Conservation (phyloP, 139 green algal species). For the Pedinophyceae sp. region DNA sequence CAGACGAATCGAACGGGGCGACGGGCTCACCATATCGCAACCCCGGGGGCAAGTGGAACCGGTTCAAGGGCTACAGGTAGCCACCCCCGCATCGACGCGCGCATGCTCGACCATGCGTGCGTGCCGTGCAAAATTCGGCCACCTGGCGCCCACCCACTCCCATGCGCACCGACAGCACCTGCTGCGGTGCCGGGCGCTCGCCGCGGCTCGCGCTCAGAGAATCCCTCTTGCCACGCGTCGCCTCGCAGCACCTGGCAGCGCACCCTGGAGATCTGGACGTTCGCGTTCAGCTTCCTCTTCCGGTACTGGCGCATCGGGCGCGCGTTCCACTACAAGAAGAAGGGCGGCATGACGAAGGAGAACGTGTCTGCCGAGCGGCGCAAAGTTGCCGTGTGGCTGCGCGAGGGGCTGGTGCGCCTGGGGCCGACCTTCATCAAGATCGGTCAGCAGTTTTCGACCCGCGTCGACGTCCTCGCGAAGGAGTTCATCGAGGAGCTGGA, state of each 20-base stretch:
- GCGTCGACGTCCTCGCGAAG: constrained; percentile 78
- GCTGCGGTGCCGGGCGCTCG: too few relatives aligned
- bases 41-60: too few relatives aligned
- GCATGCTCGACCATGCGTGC: too few relatives aligned
- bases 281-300: constrained; percentile 74
- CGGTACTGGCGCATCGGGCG: constrained; percentile 34
- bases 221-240: too few relatives aligned
- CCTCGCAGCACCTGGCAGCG: constrained; percentile 48
- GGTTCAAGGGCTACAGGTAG: too few relatives aligned
- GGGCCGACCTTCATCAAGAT: constrained; percentile 93
- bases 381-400: constrained; percentile 82
- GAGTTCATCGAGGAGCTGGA: constrained; percentile 94
- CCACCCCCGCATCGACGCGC: too few relatives aligned
- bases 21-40: too few relatives aligned
- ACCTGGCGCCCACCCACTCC: too few relatives aligned
- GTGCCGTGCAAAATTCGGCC: too few relatives aligned
- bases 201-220: too few relatives aligned
- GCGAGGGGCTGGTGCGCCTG: constrained; percentile 79
- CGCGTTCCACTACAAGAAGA: constrained; percentile 60
- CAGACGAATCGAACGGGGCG: too few relatives aligned
- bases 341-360: constrained; percentile 37
- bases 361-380: constrained; percentile 32
- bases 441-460: constrained; percentile 90
- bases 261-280: constrained; percentile 84
- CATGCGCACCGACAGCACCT: too few relatives aligned